Evolutionary conservation across 805 yeast genomes (phyloP).

Genomic region (Spathaspora girioi): DNA sequence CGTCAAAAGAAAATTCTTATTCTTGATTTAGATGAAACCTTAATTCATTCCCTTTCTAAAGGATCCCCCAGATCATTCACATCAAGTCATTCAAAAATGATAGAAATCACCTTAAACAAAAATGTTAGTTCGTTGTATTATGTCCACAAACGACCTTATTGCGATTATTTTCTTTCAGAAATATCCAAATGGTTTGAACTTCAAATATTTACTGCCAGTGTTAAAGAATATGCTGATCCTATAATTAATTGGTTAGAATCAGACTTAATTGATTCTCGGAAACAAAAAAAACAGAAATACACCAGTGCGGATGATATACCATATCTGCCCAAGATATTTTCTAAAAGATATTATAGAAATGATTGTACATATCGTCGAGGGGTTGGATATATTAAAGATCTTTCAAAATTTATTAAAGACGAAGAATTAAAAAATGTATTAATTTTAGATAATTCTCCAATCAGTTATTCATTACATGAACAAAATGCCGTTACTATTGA

Average conservation of each 20-base stretch:
- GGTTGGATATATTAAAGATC: slow-evolving; percentile 70
- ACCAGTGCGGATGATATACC: slow-evolving; percentile 8
- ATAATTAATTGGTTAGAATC: slow-evolving; percentile 88
- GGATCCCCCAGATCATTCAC: slow-evolving; percentile 46
- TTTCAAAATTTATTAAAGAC: slow-evolving; percentile 53
- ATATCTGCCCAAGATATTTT: slow-evolving; percentile 26
- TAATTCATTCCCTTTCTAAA: slow-evolving; percentile 85
- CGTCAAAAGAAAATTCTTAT: slow-evolving; percentile 62
- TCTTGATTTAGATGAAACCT: slow-evolving; percentile 89
- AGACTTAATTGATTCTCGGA: slow-evolving; percentile 31
- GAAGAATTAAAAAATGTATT: slow-evolving; percentile 65
- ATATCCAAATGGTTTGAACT: slow-evolving; percentile 85
- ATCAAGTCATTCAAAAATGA: slow-evolving; percentile 52
- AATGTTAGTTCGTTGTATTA: slow-evolving; percentile 75
- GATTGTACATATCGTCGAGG: slow-evolving; percentile 77
- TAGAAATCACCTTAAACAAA: slow-evolving; percentile 68
- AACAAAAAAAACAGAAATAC: slow-evolving; percentile 3
- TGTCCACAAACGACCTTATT: slow-evolving; percentile 88
- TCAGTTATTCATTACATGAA: slow-evolving; percentile 78
- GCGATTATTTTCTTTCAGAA: slow-evolving; percentile 76
- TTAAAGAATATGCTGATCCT: slow-evolving; percentile 94
- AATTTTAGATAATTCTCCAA: slow-evolving; percentile 90
- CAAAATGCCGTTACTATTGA: slow-evolving; percentile 90
- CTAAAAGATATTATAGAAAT: slow-evolving; percentile 67
- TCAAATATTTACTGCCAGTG: slow-evolving; percentile 91